Evolutionary conservation across 169 alveolate species (phyloP).

Genomic region (Miamiensis avidus): DNA sequence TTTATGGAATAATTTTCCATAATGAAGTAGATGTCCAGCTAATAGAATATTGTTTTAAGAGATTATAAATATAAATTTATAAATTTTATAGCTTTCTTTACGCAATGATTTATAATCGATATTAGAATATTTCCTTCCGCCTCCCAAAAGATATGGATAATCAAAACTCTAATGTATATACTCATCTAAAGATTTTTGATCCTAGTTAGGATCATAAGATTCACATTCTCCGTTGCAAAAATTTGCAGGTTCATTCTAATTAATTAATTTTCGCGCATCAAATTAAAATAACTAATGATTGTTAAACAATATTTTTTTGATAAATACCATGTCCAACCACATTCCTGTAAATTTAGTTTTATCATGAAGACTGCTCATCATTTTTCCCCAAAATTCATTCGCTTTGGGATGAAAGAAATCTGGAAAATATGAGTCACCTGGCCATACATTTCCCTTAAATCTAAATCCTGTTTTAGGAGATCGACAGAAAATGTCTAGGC

Average conservation of each 20-base stretch:
- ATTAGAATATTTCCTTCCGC: neutral
- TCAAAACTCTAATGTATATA: neutral
- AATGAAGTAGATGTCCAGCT: slow-evolving; percentile 48
- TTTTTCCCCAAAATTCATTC: slow-evolving; percentile 47
- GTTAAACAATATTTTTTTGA: too few relatives aligned
- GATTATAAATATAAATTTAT: neutral
- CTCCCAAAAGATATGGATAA: slow-evolving; percentile 45
- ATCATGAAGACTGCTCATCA: slow-evolving; percentile 42
- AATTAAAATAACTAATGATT: too few relatives aligned
- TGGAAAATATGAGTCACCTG: slow-evolving; percentile 79
- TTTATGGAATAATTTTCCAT: slow-evolving; percentile 44
- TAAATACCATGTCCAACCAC: slow-evolving; percentile 68
- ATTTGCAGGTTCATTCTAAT: slow-evolving; percentile 71
- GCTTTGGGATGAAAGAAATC: slow-evolving; percentile 70
- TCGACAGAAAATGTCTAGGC: slow-evolving; percentile 57
- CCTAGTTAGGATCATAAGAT: neutral
- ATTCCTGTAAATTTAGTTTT: slow-evolving; percentile 59
- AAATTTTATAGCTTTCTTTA: neutral
- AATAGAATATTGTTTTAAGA: neutral
- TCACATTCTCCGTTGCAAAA: slow-evolving; percentile 59
- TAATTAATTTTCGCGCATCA: neutral
- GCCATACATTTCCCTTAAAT: slow-evolving; percentile 82
- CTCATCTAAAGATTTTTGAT: neutral
- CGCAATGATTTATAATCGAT: slow-evolving; percentile 32
- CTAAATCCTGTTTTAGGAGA: slow-evolving; percentile 55